Evolutionary conservation across 2,329 filamentous ascomycete genomes (phyloP).

Genomic region (Sclerotinia minor): DNA sequence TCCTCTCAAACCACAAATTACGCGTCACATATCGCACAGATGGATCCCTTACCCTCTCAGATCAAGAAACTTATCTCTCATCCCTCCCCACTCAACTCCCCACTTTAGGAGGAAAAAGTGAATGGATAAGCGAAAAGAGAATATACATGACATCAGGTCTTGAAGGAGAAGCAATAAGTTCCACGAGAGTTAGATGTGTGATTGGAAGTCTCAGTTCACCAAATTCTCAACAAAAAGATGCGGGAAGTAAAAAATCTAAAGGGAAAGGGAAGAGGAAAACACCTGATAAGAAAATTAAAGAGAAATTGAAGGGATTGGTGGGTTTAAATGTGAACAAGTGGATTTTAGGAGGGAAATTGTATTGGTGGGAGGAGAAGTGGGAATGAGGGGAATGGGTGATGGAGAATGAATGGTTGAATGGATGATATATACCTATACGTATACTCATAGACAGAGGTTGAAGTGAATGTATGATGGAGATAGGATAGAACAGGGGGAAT

Average conservation of each 20-base stretch:
- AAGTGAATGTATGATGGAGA: too few species aligned
- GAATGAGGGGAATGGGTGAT: too few species aligned
- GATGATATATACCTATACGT: too few species aligned
- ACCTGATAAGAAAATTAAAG: constrained; percentile 52
- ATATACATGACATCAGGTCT: neutral
- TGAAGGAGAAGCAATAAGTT: neutral
- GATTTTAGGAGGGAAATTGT: constrained; percentile 18
- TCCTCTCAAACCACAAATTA: constrained; percentile 62
- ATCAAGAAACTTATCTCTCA: constrained; percentile 8
- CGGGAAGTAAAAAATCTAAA: constrained; percentile 55
- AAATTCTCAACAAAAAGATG: constrained; percentile 55
- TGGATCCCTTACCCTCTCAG: neutral
- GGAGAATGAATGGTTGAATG: too few species aligned
- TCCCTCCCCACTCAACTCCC: neutral
- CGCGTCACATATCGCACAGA: constrained; percentile 60
- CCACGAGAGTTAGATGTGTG: neutral
- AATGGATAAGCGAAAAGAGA: neutral
- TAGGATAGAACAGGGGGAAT: too few species aligned
- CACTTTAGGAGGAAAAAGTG: neutral
- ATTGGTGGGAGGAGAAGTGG: neutral
- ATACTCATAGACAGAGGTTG: too few species aligned
- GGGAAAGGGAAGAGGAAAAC: constrained; percentile 48
- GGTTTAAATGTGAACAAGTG: constrained; percentile 8
- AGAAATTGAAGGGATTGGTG: neutral
- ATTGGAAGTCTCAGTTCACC: neutral